Base-by-base conservation (phyloP, 2,329 filamentous ascomycete species). In the Celoporthe dispersa region DNA sequence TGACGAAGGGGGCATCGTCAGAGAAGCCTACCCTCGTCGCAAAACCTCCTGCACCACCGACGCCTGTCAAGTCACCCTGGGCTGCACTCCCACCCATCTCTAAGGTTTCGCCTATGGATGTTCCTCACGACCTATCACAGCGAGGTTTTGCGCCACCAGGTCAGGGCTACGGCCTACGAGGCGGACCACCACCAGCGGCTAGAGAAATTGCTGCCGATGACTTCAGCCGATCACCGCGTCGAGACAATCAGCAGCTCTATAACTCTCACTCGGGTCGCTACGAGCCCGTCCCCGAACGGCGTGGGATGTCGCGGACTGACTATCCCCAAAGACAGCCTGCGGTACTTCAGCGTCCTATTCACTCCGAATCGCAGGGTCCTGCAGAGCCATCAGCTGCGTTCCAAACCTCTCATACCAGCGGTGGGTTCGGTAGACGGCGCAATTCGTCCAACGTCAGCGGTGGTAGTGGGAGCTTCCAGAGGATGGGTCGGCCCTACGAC, bases 211-310 rank as follows among this genome's bases (percentile, higher is more conserved):
- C 94, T 7, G 92, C 94, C 0, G 96, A 98, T 79, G 95, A 97
- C 74, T 98, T 98, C 77, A 97, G 91, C 78, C 88, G 96, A 72
- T 89, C 91, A 66, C 88, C 90, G 44, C 97, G 93, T 91, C 88
- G 92, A 76, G 94, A 97, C 14, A 90, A 88, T 72, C 86, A 92
- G 69, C 94, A 98, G 79, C 84, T 98, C 0, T 98, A 90, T 82
- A 98, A 98, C 78, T 97, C 95, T n/a, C 92, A 97, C 68, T 97
- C 94, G 67, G 95, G 95, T 25, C 91, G 94, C 65, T 97, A 97
- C 75, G 95, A 98, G 78, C 94, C 94, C 22, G 95, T 94, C 3
- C 84, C 87, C 66, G 94, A 97, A 72, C 90, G 94, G 51, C 89
- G 93, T 73, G 89, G 88, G 25, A 89, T 91, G 39, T 83, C 88